Evolutionary conservation across 2,329 filamentous ascomycete genomes (phyloP).

Genomic region (Diplodia corticola): DNA sequence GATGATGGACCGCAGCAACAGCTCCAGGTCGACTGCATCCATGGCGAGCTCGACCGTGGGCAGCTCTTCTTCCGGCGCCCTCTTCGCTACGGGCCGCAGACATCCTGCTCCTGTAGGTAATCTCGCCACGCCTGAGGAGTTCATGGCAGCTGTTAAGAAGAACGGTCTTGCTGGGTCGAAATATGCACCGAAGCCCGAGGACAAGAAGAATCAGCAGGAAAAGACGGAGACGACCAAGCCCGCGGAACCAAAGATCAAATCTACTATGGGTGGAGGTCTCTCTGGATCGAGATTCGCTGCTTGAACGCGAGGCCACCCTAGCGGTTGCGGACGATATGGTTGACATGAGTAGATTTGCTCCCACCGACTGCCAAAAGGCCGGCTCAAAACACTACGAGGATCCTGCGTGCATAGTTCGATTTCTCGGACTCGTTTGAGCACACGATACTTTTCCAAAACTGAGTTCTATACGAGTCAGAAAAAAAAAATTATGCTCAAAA

Average conservation of each 20-base stretch:
- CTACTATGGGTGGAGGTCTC: neutral
- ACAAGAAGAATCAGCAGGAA: neutral
- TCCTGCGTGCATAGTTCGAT: neutral
- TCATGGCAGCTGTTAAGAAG: slow-evolving; percentile 8
- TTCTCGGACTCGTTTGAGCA: neutral
- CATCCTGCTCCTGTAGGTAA: neutral
- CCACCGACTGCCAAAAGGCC: neutral
- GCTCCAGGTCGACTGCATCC: neutral
- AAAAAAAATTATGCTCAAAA: neutral
- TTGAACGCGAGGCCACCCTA: neutral
- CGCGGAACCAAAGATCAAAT: neutral
- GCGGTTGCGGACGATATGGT: neutral
- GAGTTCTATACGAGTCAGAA: neutral
- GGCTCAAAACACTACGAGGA: neutral
- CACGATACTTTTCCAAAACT: neutral
- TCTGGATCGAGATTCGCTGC: neutral
- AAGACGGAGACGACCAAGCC: neutral
- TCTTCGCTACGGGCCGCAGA: neutral
- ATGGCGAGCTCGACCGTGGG: neutral
- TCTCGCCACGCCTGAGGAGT: neutral
- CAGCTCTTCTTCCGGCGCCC: neutral
- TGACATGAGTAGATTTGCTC: neutral
- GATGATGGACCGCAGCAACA: slow-evolving; percentile 7
- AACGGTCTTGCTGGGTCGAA: neutral
- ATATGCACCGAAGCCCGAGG: neutral